Base-by-base conservation (phyloP, 257 asterid genomes). In the Anisodus acutangulus region DNA sequence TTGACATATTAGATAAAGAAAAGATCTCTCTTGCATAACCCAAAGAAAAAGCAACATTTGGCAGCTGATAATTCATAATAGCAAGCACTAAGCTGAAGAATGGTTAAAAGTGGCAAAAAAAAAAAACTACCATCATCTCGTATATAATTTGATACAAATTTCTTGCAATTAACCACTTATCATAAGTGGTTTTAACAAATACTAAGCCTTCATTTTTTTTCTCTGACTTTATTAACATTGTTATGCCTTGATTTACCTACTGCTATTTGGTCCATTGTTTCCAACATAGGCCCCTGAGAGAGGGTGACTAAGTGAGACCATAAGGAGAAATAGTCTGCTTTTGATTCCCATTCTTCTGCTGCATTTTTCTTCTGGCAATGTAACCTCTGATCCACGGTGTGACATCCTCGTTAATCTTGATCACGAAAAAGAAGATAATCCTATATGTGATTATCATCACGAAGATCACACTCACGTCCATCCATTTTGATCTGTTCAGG, bases 321-420 rank as follows among this genome's bases (percentile, higher is more conserved):
- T 89, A 91, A 0, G 98, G 98, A 3, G 98, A 26, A 8, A 93
- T 94, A 0, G 92, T 93, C 19, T 91, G 92, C 19, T 90, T 92
- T 89, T 86, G 95, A 83, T 83, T 89, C 17, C 92, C 95, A 80
- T 87, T 92, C 87, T 90, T 95, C 83, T 87, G 90, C 71, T 92
- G 92, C 91, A 93, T 92, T 91, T 93, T 93, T 87, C 98, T 92
- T 87, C 98, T 88, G 3, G 99, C 99, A 19, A 95, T 87, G 85
- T 90, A 93, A 45, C 98, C 98, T 1, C 98, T 92, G 62, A 97
- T 91, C 98, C 98, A 93, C 1, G 99, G 98, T 2, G 99, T 97
- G 9, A 97, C 97, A 4, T 97, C 98, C 92, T 97, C 99, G 68
- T 91, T 97, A 11, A 93, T 87, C 83, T 97, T 97, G 94, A 97